Evolutionary conservation across 2,329 filamentous ascomycete genomes (phyloP), one percentile per base, ranked within the genome.

Genomic region (Thelonectria rubi): DNA sequence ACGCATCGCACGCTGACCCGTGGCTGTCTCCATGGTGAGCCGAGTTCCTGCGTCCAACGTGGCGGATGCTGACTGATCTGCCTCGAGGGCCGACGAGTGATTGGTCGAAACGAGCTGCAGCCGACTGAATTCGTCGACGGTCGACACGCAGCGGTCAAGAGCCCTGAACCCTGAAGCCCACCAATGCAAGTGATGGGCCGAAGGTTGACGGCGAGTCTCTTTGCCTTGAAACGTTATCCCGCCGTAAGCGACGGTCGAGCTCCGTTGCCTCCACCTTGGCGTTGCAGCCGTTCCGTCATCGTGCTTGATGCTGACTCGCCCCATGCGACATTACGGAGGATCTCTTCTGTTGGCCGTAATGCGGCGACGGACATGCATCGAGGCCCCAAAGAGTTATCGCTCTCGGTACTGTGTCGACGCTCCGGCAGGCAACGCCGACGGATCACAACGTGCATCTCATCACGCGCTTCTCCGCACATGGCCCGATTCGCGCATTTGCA

Each of bases 31-130:
- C 67, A 61, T 51, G 47, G 43, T 51, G 57, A 65, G 51, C 65
- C 56, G 50, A 71, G 69, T 72, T 72, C 68, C 69, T 72, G 69
- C 69, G 65, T 72, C 58, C 49, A 68, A 72, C 69, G 69, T 72
- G 69, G 69, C 69, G 65, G 60, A 58, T 63, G 65, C 63, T 72
- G 45, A 72, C 62, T 72, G 68, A 72, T 60, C 46, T 69, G 58
- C 43, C 24, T 20, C 39, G 24, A 60, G 40, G 47, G 46, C 57
- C 49, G 57, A 58, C 62, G 57, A 64, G 68, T 66, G 46, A 66
- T 60, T 47, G 45, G 55, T 58, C 51, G 60, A 58, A 66, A 12
- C 32, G 14, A 11, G 32, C 32, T 34, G 32, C 32, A 34, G 32
- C 14, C 14, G 32, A 34, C 32, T 34, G 32, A 11, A 34, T 34